phyloP scores from a whole-genome alignment of 352 stramenopile species.

The Phytophthora agathidicida region DNA sequence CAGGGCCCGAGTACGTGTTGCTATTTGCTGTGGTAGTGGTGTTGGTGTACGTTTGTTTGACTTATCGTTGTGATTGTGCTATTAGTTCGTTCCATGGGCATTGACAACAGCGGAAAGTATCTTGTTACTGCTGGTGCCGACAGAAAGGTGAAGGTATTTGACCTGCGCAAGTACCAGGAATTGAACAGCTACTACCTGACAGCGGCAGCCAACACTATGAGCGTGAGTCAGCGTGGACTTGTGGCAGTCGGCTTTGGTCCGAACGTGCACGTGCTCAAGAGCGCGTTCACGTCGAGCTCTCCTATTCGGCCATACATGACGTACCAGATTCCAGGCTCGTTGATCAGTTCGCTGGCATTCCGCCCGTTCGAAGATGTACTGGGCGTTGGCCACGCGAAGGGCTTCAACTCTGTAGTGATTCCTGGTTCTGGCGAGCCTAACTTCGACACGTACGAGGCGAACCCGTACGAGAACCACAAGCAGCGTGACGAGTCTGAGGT shows the following conservation, averaged over 20 bases:
- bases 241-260: conserved; percentile 94
- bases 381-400: conserved; percentile 92
- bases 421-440: conserved; percentile 97
- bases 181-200: conserved; percentile 94
- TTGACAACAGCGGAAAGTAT: conserved; percentile 94
- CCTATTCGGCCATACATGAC: conserved; percentile 90
- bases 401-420: conserved; percentile 91
- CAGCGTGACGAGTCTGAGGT: conserved; percentile 97
- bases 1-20: conserved; percentile 89
- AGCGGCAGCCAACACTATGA: conserved; percentile 88
- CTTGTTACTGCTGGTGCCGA: conserved; percentile 97
- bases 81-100: conserved; percentile 88
- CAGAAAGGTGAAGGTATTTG: conserved; percentile 97
- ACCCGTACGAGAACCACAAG: conserved; percentile 97
- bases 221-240: conserved; percentile 96
- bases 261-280: conserved; percentile 93
- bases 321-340: conserved; percentile 84
- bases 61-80: conserved; percentile 18
- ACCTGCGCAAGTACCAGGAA: conserved; percentile 96
- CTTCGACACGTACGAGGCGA: conserved; percentile 98
- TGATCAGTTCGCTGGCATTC: conserved; percentile 94
- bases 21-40: background rate
- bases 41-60: background rate
- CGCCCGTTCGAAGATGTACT: conserved; percentile 98
- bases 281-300: conserved; percentile 73